Base-by-base conservation (phyloP, 1,139 yeast species). In the Kurtzmaniella quercitrusa region DNA sequence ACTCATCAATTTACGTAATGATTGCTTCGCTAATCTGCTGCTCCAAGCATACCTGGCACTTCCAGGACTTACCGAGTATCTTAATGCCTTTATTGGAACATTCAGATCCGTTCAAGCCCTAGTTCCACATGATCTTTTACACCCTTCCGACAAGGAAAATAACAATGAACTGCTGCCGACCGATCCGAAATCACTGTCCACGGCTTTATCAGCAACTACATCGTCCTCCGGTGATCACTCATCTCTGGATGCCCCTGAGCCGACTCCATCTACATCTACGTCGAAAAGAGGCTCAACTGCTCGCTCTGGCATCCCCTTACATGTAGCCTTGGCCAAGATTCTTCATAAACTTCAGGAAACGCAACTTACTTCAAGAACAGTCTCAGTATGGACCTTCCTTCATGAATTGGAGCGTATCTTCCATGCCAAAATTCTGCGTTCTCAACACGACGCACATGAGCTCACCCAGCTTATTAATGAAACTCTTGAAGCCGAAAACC, bases 381-480 rank as follows among this genome's bases (percentile, higher is more conserved):
- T 82, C 4, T 80, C 89, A 0, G 93, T 88, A 0, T 84, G 95
- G 93, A 82, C 88, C 1, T 76, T 88, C 44, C 65, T 91, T 19
- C 83, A 77, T 43, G 81, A 80, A 11, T 63, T 91, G 44, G 98
- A 91, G 56, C 62, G 63, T n/a, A 82, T 86, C n/a, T 86, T 84
- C 64, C 76, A 81, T 46, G 83, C 91, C 5, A 80, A 79, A 51
- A 83, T 93, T 26, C 83, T 95, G 2, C 68, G 89, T 28, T 78
- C 80, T 36, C 98, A 93, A 62, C 96, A 91, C 54, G 98, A 91
- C 65, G 96, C 98, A 0, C 98, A 93, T 52, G 98, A 93, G 56
- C 71, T 93, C 48, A 76, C 93, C 26, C 95, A 88, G 56, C 62
- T 88, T 43, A 73, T 91, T 32, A 67, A 89, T 38, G 96, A 91